phyloP scores from a whole-genome alignment of 768 basidiomycete species.

The Zangia roseola region DNA sequence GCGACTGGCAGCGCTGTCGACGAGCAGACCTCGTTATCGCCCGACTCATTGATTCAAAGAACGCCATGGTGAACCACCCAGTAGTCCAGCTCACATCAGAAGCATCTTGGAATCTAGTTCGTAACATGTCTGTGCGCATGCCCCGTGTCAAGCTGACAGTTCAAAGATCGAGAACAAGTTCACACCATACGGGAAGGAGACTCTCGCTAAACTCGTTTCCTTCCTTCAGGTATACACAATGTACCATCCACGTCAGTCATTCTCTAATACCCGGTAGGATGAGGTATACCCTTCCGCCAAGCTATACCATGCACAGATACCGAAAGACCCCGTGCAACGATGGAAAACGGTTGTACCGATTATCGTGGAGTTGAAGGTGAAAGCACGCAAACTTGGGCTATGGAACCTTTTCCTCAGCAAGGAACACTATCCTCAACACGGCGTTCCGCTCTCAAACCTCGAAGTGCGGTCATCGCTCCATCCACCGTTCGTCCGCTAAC shows the following conservation, averaged over 20 bases:
- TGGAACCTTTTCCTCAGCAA: conserved; percentile 99
- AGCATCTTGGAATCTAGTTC: conserved; percentile 85
- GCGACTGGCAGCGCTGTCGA: no score
- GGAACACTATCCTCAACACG: conserved; percentile 85
- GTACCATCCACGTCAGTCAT: background rate
- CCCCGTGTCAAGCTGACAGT: conserved; percentile 5
- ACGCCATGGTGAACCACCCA: conserved; percentile 61
- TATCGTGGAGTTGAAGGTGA: conserved; percentile 80
- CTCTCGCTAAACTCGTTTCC: conserved; percentile 73
- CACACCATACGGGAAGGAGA: conserved; percentile 85
- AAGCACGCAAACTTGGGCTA: conserved; percentile 84
- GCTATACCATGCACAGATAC: conserved; percentile 80
- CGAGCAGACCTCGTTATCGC: no score
- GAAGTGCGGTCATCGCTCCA: conserved; percentile 54
- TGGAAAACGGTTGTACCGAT: conserved; percentile 87
- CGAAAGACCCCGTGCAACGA: conserved; percentile 65
- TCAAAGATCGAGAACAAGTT: conserved; percentile 86
- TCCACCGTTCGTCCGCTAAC: background rate
- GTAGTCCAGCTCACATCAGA: conserved; percentile 76
- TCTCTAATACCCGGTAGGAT: conserved; percentile 47
- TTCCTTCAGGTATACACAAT: conserved; percentile 71
- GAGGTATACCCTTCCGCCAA: conserved; percentile 82
- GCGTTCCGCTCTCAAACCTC: conserved; percentile 88
- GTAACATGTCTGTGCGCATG: conserved; percentile 16
- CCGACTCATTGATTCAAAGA: background rate